A percentile compares a stretch with the other conserved stretches of the same genome.
Evolutionary conservation across 176 grass and related monocot genomes (phyloP).

Genomic region (Tillandsia fasciculata): DNA sequence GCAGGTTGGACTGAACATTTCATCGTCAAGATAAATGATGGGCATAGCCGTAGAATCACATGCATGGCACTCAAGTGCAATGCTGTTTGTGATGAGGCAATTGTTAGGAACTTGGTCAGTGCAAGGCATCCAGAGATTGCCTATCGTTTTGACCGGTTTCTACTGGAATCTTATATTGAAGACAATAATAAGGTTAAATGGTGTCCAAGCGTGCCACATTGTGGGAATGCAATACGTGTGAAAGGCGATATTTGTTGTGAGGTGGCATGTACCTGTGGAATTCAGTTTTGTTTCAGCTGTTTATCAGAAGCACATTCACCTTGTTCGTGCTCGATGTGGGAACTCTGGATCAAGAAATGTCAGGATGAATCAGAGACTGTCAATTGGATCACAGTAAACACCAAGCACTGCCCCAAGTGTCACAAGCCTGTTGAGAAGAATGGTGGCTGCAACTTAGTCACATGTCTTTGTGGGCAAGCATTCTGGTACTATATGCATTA

Average conservation of each 20-base stretch:
- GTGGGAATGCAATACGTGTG: slow-evolving; percentile 50
- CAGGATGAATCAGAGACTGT: slow-evolving; percentile 47
- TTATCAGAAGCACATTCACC: slow-evolving; percentile 43
- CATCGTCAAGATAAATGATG: slow-evolving; percentile 49
- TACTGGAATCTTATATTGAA: slow-evolving; percentile 53
- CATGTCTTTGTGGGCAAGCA: slow-evolving; percentile 44
- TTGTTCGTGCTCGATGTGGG: slow-evolving; percentile 50
- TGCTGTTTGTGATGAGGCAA: slow-evolving; percentile 42
- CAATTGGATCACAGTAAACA: slow-evolving; percentile 56
- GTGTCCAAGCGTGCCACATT: slow-evolving; percentile 45
- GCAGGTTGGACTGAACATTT: slow-evolving; percentile 51
- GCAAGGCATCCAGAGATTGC: slow-evolving; percentile 30
- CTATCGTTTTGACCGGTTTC: slow-evolving; percentile 39
- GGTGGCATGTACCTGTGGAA: slow-evolving; percentile 45
- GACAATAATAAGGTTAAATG: slow-evolving; percentile 56
- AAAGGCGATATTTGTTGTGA: slow-evolving; percentile 48
- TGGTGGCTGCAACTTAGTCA: slow-evolving; percentile 51
- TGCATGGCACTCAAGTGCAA: slow-evolving; percentile 51
- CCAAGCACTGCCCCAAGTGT: slow-evolving; percentile 51
- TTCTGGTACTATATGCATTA: slow-evolving; percentile 43
- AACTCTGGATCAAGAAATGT: slow-evolving; percentile 43
- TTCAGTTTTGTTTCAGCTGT: slow-evolving; percentile 50
- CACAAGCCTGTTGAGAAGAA: slow-evolving; percentile 56
- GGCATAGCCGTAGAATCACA: slow-evolving; percentile 35
- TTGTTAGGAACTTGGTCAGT: slow-evolving; percentile 35